A percentile compares a stretch with the other conserved stretches of the same genome.
Evolutionary conservation across 1,139 yeast genomes (phyloP).

Genomic region (Lodderomyces beijingensis): DNA sequence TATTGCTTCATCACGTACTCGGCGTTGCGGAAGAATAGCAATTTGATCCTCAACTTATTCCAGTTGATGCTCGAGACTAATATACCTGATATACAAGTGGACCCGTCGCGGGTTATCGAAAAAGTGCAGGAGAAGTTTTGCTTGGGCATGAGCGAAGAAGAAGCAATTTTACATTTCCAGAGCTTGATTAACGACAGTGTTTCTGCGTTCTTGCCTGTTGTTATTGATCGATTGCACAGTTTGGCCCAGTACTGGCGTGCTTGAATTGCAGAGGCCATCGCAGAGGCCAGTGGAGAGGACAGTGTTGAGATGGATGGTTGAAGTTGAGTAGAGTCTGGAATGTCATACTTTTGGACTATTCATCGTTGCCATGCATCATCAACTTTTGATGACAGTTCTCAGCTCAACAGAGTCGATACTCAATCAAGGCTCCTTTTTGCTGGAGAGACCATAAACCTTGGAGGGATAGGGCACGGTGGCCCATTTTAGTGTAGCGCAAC

Average conservation of each 20-base stretch:
- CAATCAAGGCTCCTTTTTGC: too few species aligned
- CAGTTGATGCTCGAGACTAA: conserved; percentile 93
- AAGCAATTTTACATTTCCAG: conserved; percentile 91
- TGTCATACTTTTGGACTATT: too few species aligned
- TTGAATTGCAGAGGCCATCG: conserved; percentile 27
- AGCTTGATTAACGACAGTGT: conserved; percentile 91
- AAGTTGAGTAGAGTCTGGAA: too few species aligned
- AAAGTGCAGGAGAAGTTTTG: conserved; percentile 95
- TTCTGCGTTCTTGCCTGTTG: conserved; percentile 88
- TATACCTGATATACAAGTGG: conserved; percentile 79
- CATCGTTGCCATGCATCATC: too few species aligned
- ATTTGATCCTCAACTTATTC: conserved; percentile 82
- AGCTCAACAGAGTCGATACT: too few species aligned
- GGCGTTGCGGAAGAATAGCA: conserved; percentile 83
- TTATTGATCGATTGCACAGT: conserved; percentile 90
- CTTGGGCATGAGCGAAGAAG: conserved; percentile 89
- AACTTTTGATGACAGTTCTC: too few species aligned
- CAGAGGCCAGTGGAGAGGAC: too few species aligned
- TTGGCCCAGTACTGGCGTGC: conserved; percentile 98
- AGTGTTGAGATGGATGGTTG: too few species aligned
- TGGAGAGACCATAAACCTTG: too few species aligned
- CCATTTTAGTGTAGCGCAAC: too few species aligned
- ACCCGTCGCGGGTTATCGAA: conserved; percentile 72
- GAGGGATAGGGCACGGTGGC: too few species aligned
- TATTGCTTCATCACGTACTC: conserved; percentile 95